Conservation (phyloP, 371 early-diverging fungal species). For the Mortierella polycephala region DNA sequence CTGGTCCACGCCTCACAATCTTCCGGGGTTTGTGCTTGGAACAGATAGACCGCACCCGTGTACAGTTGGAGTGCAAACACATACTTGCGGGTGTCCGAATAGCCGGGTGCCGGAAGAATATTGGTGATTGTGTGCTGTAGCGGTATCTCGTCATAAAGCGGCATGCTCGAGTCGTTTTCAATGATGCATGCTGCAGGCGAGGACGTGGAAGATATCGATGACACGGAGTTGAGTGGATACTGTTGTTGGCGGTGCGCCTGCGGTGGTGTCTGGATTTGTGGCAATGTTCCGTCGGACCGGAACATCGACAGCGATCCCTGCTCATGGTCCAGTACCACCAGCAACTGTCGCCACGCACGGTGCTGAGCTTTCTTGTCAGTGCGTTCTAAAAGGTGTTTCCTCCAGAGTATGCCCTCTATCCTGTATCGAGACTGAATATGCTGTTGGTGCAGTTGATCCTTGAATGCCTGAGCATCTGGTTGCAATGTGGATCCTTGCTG, state of each 20-base stretch:
- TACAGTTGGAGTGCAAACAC: slow-evolving; percentile 86
- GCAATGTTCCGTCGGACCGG: slow-evolving; percentile 65
- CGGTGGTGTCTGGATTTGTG: slow-evolving; percentile 7
- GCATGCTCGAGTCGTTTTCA: slow-evolving; percentile 8
- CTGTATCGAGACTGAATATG: slow-evolving; percentile 61
- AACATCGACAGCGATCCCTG: slow-evolving; percentile 85
- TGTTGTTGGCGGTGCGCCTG: background rate
- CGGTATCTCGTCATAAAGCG: slow-evolving; percentile 63
- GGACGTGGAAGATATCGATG: background rate
- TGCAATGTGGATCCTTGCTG: slow-evolving; percentile 5
- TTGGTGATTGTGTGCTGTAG: slow-evolving; percentile 83
- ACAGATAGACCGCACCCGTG: slow-evolving; percentile 84
- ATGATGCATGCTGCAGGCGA: slow-evolving; percentile 4
- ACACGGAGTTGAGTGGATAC: background rate
- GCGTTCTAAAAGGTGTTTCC: slow-evolving; percentile 86
- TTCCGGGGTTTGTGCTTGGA: slow-evolving; percentile 76
- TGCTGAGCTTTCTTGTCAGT: slow-evolving; percentile 82
- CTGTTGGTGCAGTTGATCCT: slow-evolving; percentile 19
- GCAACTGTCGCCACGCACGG: slow-evolving; percentile 89
- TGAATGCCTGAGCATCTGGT: slow-evolving; percentile 35
- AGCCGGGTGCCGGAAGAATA: slow-evolving; percentile 85
- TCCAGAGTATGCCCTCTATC: slow-evolving; percentile 84
- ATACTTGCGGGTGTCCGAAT: slow-evolving; percentile 78
- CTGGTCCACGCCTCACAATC: slow-evolving; percentile 85
- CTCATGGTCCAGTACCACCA: slow-evolving; percentile 67